Base-by-base conservation (phyloP, 352 stramenopile species). In the Phytophthora melonis region DNA sequence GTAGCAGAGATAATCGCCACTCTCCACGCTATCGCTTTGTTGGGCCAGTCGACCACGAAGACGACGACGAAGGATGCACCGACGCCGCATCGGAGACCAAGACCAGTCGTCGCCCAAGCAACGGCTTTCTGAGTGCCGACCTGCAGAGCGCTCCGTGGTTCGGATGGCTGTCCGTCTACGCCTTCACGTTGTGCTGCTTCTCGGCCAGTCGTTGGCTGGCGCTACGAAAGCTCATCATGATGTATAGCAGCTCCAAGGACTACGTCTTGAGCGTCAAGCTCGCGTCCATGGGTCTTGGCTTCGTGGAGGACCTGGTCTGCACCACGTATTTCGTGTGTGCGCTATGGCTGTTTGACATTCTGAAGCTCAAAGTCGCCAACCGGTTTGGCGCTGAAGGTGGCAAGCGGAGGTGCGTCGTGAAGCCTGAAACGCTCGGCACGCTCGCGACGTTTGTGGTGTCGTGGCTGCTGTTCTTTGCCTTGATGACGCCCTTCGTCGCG, bases 401-500 rank as follows among this genome's bases (percentile, higher is more conserved):
- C 23, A 25, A 25, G 23, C 23, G 23, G 23, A 25, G 23, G 23
- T 25, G 23, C 23, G 23, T 25, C 23, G 23, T 25, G 23, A 25
- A 25, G 23, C 23, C 23, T 25, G 23, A 25, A 2, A 25, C 23
- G 23, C 1, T 25, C 23, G 23, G 23, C 23, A 25, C 41, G 34
- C 32, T 34, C 5, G 50, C 30, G 23, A 73, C 39, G 3, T 73
- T 73, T 68, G 19, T 36, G 10, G 50, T 68, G 8, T 73, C 66
- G 18, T 73, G 66, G 66, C 16, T 66, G 18, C 59, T 87, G 5
- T 81, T 82, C 49, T 59, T 73, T 2, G 16, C 58, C 3, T 67
- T 61, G 23, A 50, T 84, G 16, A 39, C 60, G 2, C 76, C 77
- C 25, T 83, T 87, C 57, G 47, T 66, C 3, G 65, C 68, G 8